Evolutionary conservation across 768 basidiomycete genomes (phyloP).

Genomic region (Macrocybe gigantea): DNA sequence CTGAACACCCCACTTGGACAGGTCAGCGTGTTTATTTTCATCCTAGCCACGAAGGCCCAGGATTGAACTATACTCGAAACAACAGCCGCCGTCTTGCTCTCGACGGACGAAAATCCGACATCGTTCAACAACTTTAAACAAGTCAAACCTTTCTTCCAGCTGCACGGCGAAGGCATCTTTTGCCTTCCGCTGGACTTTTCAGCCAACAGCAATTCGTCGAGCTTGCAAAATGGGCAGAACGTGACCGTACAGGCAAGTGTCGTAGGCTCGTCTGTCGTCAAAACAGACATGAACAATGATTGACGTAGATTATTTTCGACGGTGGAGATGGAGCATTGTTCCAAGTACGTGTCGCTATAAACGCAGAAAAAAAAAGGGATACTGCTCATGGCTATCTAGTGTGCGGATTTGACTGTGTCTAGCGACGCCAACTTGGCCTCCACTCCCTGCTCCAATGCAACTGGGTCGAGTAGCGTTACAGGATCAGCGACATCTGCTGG

Average conservation of each 20-base stretch:
- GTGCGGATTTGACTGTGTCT: slow-evolving; percentile 72
- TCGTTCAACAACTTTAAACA: slow-evolving; percentile 59
- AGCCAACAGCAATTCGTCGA: slow-evolving; percentile 36
- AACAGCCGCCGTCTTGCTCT: slow-evolving; percentile 48
- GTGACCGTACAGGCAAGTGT: slow-evolving; percentile 58
- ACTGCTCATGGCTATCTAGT: slow-evolving; percentile 34
- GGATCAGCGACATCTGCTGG: slow-evolving; percentile 7
- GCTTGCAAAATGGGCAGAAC: slow-evolving; percentile 55
- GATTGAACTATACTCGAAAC: background rate
- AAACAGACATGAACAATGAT: background rate
- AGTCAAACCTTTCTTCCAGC: slow-evolving; percentile 43
- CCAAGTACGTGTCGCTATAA: slow-evolving; percentile 39
- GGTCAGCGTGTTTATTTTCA: slow-evolving; percentile 28
- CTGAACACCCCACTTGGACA: slow-evolving; percentile 59
- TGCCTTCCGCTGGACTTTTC: slow-evolving; percentile 67
- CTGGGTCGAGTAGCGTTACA: slow-evolving; percentile 15
- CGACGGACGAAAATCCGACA: slow-evolving; percentile 51
- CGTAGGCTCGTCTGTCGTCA: background rate
- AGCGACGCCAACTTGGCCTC: slow-evolving; percentile 43
- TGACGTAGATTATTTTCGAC: slow-evolving; percentile 41
- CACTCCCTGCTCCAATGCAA: slow-evolving; percentile 32
- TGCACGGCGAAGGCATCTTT: slow-evolving; percentile 49
- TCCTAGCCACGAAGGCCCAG: slow-evolving; percentile 3
- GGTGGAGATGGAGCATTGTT: slow-evolving; percentile 71
- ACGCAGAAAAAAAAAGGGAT: too few relatives aligned